phyloP scores from a whole-genome alignment of 2,329 filamentous ascomycete species.

The Xylariaceae sp. region DNA sequence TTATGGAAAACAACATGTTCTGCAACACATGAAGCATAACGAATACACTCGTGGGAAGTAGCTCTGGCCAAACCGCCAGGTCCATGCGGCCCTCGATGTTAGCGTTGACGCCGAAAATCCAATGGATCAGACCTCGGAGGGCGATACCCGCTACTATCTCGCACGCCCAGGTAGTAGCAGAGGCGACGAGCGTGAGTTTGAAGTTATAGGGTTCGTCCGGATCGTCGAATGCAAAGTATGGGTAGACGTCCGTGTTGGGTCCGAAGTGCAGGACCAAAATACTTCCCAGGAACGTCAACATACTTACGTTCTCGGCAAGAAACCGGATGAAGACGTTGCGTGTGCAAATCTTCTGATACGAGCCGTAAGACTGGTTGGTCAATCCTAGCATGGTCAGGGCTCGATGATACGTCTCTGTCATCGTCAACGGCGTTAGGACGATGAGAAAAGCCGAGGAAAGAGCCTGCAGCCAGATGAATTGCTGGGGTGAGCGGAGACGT shows the following conservation, averaged over 20 bases:
- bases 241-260: conserved; percentile 62
- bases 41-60: conserved; percentile 60
- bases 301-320: conserved; percentile 61
- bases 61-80: conserved; percentile 60
- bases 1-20: conserved; percentile 68
- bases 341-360: conserved; percentile 61
- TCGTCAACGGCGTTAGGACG: conserved; percentile 58
- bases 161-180: conserved; percentile 60
- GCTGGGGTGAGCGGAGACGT: conserved; percentile 57
- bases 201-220: conserved; percentile 53
- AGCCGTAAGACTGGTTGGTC: conserved; percentile 54
- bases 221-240: conserved; percentile 60
- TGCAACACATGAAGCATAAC: conserved; percentile 65
- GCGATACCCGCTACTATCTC: conserved; percentile 58
- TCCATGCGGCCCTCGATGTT: conserved; percentile 60
- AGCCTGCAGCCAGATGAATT: conserved; percentile 61
- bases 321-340: conserved; percentile 64
- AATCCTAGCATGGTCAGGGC: conserved; percentile 49
- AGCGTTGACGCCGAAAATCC: conserved; percentile 56
- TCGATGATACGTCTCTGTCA: conserved; percentile 55
- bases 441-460: conserved; percentile 60
- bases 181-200: conserved; percentile 57
- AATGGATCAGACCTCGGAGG: conserved; percentile 53
- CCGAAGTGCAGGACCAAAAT: conserved; percentile 63
- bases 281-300: conserved; percentile 62